Percentiles rank a stretch among this genome's conserved stretches.
These are phyloP conservation scores for Aspergillus sclerotioniger DNA, from an alignment of 495 filamentous ascomycete genomes.

Conservation along the genomic window DNA sequence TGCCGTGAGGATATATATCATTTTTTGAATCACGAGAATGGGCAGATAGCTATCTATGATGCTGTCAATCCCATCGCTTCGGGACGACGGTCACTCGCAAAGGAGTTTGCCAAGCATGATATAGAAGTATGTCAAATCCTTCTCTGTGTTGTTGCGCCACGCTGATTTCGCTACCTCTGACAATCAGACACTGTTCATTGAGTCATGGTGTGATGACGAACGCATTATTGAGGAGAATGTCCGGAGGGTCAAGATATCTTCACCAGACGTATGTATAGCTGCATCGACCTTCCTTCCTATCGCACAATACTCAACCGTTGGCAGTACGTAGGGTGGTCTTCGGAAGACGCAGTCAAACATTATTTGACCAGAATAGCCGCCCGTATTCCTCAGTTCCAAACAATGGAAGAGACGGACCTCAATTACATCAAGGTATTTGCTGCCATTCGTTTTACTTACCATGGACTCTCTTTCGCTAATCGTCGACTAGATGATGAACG, in stretches of 20 bases:
- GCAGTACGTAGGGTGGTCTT: constrained; percentile 83
- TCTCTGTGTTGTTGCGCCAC: background rate
- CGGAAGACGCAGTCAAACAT: constrained; percentile 85
- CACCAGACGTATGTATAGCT: constrained; percentile 71
- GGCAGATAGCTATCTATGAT: constrained; percentile 98
- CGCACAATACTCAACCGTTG: constrained; percentile 21
- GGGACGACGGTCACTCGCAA: constrained; percentile 82
- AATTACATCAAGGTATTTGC: constrained; percentile 81
- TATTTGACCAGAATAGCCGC: constrained; percentile 86
- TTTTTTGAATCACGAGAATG: constrained; percentile 94
- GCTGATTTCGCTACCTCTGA: constrained; percentile 12
- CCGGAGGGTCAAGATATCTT: constrained; percentile 94
- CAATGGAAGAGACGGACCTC: constrained; percentile 88
- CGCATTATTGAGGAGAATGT: constrained; percentile 97
- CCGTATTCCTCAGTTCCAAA: constrained; percentile 94
- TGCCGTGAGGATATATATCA: constrained; percentile 96
- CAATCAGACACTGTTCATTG: constrained; percentile 84
- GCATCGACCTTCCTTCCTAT: background rate
- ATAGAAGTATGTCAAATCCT: constrained; percentile 62
- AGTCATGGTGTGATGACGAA: constrained; percentile 90
- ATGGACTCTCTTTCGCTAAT: constrained; percentile 13
- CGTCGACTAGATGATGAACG: constrained; percentile 82
- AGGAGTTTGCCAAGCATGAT: constrained; percentile 94
- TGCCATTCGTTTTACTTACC: background rate
- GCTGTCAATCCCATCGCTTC: constrained; percentile 90